Base-by-base conservation (phyloP, 768 basidiomycete species). In the Exidia glandulosa region DNA sequence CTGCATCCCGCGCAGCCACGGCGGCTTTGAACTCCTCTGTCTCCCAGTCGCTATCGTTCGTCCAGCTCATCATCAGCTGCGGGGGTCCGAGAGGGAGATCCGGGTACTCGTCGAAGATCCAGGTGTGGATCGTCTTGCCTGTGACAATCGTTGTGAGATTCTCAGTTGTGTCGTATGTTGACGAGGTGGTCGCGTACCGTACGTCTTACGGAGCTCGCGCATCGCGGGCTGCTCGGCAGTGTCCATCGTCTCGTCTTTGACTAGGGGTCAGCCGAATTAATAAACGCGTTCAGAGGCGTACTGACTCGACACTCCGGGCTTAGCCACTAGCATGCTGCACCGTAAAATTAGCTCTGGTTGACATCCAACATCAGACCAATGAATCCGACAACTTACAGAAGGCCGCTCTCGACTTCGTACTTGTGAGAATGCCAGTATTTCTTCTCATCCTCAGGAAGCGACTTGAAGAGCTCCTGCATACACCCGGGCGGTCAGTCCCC, bases 361-460 rank as follows among this genome's bases (percentile, higher is more conserved):
- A n/a, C n/a, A n/a, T n/a, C n/a, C n/a, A n/a, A n/a, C n/a, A n/a
- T n/a, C n/a, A n/a, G n/a, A n/a, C n/a, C n/a, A n/a, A n/a, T n/a
- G n/a, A n/a, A n/a, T n/a, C n/a, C n/a, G n/a, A n/a, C n/a, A 36
- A 45, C 41, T 12, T 3, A 45, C 41, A 45, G 16, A 6, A 45
- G 19, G 5, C 41, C 41, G 41, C 41, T 45, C 23, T 45, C 41
- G 10, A 73, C 76, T 65, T 78, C 77, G 58, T 75, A 77, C 62
- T 79, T 76, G 63, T 81, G 81, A 14, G 76, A 78, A 64, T 82
- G 81, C 81, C 80, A 81, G 59, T 75, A 79, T 64, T 69, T 74
- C 65, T 77, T 76, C 70, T 80, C 79, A 29, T 78, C 76, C 31
- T 70, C 64, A 3, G 76, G 71, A 1, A 83, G 73, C 1, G 65